phyloP scores from a whole-genome alignment of 2,329 filamentous ascomycete species.

The Chaetothyriales sp. region DNA sequence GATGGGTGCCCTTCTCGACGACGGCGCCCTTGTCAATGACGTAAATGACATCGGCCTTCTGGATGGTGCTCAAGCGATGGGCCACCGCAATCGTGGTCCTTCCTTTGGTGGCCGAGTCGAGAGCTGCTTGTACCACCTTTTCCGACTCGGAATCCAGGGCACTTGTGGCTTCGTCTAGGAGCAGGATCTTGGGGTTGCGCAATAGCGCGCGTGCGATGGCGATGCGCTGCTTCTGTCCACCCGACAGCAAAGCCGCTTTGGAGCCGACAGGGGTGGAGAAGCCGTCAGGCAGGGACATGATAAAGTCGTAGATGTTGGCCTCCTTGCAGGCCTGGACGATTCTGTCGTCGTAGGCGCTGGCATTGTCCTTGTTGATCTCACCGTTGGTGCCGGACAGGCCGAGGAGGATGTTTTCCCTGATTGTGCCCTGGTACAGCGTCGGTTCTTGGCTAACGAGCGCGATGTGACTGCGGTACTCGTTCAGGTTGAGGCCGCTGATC shows the following conservation, averaged over 20 bases:
- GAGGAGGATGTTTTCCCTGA: constrained; percentile 79
- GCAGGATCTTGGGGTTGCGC: constrained; percentile 75
- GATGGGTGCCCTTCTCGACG: constrained; percentile 71
- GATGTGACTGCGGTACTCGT: constrained; percentile 69
- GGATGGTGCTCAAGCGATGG: constrained; percentile 81
- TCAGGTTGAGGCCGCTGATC: constrained; percentile 67
- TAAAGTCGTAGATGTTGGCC: constrained; percentile 87
- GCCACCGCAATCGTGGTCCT: constrained; percentile 90
- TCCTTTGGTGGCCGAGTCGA: constrained; percentile 70
- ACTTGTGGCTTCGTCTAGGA: constrained; percentile 62
- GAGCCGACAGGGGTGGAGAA: constrained; percentile 75
- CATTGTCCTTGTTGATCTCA: neutral
- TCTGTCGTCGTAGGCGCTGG: constrained; percentile 51
- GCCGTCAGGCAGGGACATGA: constrained; percentile 70
- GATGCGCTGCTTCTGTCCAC: constrained; percentile 89
- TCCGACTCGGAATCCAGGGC: constrained; percentile 38
- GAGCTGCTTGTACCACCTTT: constrained; percentile 49
- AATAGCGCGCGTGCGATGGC: constrained; percentile 85
- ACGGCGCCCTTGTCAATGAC: constrained; percentile 87
- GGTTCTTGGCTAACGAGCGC: constrained; percentile 90
- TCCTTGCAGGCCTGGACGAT: constrained; percentile 72
- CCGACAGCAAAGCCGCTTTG: constrained; percentile 73
- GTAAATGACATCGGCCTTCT: constrained; percentile 88
- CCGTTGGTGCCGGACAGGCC: constrained; percentile 30
- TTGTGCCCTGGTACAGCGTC: constrained; percentile 83